Conservation (phyloP, 768 basidiomycete species). For the Neoboletus brunneissimus region DNA sequence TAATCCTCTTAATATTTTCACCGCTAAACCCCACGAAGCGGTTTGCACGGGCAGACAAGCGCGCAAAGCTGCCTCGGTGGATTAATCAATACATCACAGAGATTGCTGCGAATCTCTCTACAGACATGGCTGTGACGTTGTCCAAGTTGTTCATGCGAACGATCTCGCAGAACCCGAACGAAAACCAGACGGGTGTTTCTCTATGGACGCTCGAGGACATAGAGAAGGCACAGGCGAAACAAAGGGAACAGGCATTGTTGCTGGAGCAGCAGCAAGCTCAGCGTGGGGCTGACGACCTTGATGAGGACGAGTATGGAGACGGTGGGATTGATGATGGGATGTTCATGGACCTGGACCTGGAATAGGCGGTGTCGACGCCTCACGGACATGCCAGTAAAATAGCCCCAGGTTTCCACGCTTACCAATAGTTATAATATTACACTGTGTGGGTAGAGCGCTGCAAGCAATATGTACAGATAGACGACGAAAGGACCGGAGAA, state of each 20-base stretch:
- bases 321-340: conserved; percentile 65
- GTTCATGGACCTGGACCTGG: conserved; percentile 55
- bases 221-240: conserved; percentile 79
- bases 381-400: not conserved
- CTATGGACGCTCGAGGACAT: conserved; percentile 95
- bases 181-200: conserved; percentile 91
- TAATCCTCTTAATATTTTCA: not conserved
- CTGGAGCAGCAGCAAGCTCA: conserved; percentile 34
- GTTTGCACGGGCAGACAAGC: conserved; percentile 88
- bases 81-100: conserved; percentile 99
- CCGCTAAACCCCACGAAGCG: conserved; percentile 48
- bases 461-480: conserved; percentile 15
- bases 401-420: not conserved
- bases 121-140: conserved; percentile 93
- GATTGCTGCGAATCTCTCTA: conserved; percentile 93
- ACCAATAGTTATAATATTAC: conserved; percentile 14
- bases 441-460: conserved; percentile 4
- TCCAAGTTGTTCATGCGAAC: conserved; percentile 96
- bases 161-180: conserved; percentile 98
- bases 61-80: conserved; percentile 96
- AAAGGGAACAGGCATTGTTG: conserved; percentile 60
- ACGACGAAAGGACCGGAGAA: not conserved
- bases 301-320: conserved; percentile 62
- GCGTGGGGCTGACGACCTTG: conserved; percentile 27
- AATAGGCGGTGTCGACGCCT: not conserved